phyloP scores from a whole-genome alignment of 2,329 filamentous ascomycete genomes.

The Bipolaris zeicola region DNA sequence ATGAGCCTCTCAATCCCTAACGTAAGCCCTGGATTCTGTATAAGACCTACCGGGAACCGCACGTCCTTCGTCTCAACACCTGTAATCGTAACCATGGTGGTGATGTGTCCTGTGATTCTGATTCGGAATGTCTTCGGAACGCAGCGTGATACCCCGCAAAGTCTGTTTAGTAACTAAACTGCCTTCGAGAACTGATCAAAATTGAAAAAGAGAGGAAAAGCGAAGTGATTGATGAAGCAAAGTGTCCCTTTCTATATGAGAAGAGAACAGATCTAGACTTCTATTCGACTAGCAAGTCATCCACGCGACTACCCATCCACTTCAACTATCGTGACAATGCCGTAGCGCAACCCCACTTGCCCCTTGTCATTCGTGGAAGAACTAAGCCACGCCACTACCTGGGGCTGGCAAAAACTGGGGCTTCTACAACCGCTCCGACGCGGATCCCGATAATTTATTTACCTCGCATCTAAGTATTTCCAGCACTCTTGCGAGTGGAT shows the following conservation, averaged over 20 bases:
- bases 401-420: slow-evolving; percentile 18
- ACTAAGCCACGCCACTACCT: slow-evolving; percentile 16
- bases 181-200: background rate
- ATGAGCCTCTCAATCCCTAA: background rate
- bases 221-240: background rate
- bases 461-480: slow-evolving; percentile 14
- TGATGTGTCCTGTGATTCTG: slow-evolving; percentile 1
- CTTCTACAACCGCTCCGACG: slow-evolving; percentile 7
- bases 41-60: slow-evolving; percentile 52
- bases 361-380: slow-evolving; percentile 27
- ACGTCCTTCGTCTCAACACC: slow-evolving; percentile 55
- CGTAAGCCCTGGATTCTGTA: background rate
- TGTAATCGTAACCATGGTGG: slow-evolving; percentile 54
- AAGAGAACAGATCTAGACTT: slow-evolving; percentile 7
- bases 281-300: slow-evolving; percentile 9
- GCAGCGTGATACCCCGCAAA: slow-evolving; percentile 10
- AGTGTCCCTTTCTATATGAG: background rate
- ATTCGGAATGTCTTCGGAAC: slow-evolving; percentile 16
- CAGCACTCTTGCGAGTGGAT: background rate
- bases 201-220: background rate
- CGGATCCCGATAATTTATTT: slow-evolving; percentile 16
- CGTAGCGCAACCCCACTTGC: slow-evolving; percentile 15
- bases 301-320: slow-evolving; percentile 5
- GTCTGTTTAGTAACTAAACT: background rate
- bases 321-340: slow-evolving; percentile 10